phyloP scores from a whole-genome alignment of 257 asterid genomes.

The Dorcoceras hygrometricum region DNA sequence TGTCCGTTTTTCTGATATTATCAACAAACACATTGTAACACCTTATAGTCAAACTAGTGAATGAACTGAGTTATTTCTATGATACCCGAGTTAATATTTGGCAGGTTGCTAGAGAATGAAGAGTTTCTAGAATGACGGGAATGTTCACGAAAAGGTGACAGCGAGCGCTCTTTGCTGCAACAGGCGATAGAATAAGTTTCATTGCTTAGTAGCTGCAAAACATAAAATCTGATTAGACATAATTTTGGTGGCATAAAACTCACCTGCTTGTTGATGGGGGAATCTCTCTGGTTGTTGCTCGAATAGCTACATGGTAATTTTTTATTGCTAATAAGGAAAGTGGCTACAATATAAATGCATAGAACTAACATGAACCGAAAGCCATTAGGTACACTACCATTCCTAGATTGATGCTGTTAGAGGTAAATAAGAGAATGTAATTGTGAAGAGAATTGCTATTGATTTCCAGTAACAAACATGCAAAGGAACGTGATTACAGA shows the following conservation, averaged over 20 bases:
- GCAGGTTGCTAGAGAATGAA: slow-evolving; percentile 43
- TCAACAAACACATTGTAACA: not conserved
- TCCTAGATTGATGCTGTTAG: slow-evolving; percentile 64
- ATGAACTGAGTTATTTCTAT: not conserved
- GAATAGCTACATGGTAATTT: slow-evolving; percentile 48
- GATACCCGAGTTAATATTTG: slow-evolving; percentile 59
- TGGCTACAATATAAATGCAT: not conserved
- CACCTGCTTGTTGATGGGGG: slow-evolving; percentile 57
- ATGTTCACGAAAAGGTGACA: slow-evolving; percentile 50
- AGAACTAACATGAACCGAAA: not conserved
- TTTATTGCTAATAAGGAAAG: slow-evolving; percentile 24
- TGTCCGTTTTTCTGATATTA: slow-evolving; percentile 54
- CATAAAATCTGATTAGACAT: slow-evolving; percentile 6
- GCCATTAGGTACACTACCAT: slow-evolving; percentile 39
- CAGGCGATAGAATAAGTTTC: slow-evolving; percentile 6
- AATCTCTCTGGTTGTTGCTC: slow-evolving; percentile 65
- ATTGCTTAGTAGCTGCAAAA: slow-evolving; percentile 7
- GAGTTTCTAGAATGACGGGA: slow-evolving; percentile 49
- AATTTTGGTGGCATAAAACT: slow-evolving; percentile 19
- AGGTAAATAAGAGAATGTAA: too few species aligned
- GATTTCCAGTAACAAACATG: too few species aligned
- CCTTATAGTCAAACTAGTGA: not conserved
- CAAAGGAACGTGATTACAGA: too few species aligned
- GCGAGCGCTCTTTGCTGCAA: slow-evolving; percentile 54
- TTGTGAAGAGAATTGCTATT: too few species aligned